A percentile compares a stretch with the other conserved stretches of the same genome.
Conservation (phyloP, 768 basidiomycete genomes). For the Lactifluus pinguis region DNA sequence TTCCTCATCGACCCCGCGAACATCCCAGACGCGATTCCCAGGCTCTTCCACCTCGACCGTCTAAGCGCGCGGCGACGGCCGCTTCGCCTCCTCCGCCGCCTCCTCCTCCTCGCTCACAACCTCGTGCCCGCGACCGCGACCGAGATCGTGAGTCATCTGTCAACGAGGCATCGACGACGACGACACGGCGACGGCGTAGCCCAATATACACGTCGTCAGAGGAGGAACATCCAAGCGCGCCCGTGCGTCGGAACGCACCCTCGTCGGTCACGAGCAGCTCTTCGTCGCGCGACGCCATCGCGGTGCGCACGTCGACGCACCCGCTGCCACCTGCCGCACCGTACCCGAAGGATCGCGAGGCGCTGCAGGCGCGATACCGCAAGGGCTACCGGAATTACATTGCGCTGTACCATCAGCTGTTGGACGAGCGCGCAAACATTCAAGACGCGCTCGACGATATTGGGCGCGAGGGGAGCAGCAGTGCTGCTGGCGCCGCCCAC, state of each 20-base stretch:
- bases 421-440: constrained; percentile 42
- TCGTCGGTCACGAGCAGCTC: constrained; percentile 21
- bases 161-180: constrained; percentile 4
- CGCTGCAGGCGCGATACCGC: constrained; percentile 46
- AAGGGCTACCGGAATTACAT: constrained; percentile 45
- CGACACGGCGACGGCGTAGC: constrained; percentile 12
- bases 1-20: constrained; percentile 17
- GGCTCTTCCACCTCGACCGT: constrained; percentile 24
- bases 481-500: constrained; percentile 31
- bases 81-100: constrained; percentile 9
- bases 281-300: constrained; percentile 24
- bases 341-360: constrained; percentile 40
- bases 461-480: constrained; percentile 25
- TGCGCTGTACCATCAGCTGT: constrained; percentile 35
- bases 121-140: constrained; percentile 11
- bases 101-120: constrained; percentile 22
- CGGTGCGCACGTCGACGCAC: constrained; percentile 4
- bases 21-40: constrained; percentile 8
- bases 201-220: constrained; percentile 19
- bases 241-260: constrained; percentile 18
- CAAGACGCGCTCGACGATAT: constrained; percentile 40
- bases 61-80: constrained; percentile 25
- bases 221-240: constrained; percentile 12
- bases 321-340: constrained; percentile 20
- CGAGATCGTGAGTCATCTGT: constrained; percentile 12